These are phyloP conservation scores for Cutaneotrichosporon daszewskae DNA, from an alignment of 1,284 basidiomycete genomes.

Conservation along the genomic window DNA sequence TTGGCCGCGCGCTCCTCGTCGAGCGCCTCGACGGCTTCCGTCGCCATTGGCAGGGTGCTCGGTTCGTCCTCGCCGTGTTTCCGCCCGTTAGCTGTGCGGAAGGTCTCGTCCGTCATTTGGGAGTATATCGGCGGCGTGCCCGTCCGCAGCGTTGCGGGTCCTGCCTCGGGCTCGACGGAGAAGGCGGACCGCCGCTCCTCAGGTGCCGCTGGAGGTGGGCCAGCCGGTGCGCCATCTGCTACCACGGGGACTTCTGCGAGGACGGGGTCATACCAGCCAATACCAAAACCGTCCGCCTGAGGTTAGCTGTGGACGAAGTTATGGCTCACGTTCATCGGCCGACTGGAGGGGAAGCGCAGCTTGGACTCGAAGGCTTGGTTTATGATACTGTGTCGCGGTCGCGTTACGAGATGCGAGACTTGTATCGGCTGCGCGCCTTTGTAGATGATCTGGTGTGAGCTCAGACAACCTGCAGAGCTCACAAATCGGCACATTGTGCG, in stretches of 20 bases:
- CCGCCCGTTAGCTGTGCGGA: background rate
- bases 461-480: background rate
- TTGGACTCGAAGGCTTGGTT: slow-evolving; percentile 92
- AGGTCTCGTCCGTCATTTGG: background rate
- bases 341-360: slow-evolving; percentile 67
- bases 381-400: slow-evolving; percentile 91
- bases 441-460: slow-evolving; percentile 55
- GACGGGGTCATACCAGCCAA: slow-evolving; percentile 60
- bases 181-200: background rate
- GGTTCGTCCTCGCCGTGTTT: slow-evolving; percentile 6
- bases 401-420: slow-evolving; percentile 79
- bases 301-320: background rate
- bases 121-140: slow-evolving; percentile 6
- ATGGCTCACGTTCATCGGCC: slow-evolving; percentile 64
- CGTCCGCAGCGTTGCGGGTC: slow-evolving; percentile 11
- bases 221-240: slow-evolving; percentile 1
- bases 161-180: background rate
- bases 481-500: slow-evolving; percentile 73
- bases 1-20: slow-evolving; percentile 21
- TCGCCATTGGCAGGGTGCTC: background rate
- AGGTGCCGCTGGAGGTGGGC: background rate
- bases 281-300: slow-evolving; percentile 87
- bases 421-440: slow-evolving; percentile 84
- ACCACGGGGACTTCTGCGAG: slow-evolving; percentile 7
- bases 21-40: slow-evolving; percentile 6